These are phyloP conservation scores for Calonectria ilicicola DNA, from an alignment of 2,329 filamentous ascomycete species.

Conservation along the genomic window DNA sequence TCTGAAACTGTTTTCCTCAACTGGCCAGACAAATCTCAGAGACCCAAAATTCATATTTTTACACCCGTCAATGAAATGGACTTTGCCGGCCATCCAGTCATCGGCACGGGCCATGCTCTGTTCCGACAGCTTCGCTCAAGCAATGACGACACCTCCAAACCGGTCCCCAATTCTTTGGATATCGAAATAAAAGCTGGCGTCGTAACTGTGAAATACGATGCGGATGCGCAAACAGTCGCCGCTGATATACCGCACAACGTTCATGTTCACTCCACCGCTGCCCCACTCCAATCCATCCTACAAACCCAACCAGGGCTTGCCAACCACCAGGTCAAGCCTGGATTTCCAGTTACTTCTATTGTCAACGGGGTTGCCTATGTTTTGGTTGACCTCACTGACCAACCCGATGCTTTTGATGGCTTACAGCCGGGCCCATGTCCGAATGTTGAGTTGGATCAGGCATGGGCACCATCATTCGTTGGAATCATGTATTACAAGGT, in stretches of 20 bases:
- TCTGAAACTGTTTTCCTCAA: conserved; percentile 26
- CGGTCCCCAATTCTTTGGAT: neutral
- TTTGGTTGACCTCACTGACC: conserved; percentile 11
- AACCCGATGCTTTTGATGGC: conserved; percentile 9
- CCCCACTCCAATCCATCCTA: neutral
- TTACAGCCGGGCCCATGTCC: neutral
- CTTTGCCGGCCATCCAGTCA: conserved; percentile 29
- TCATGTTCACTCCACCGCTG: conserved; percentile 13
- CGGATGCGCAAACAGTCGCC: conserved; percentile 8
- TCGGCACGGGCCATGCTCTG: conserved; percentile 27
- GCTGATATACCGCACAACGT: conserved; percentile 28
- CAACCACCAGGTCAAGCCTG: neutral
- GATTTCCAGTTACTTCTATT: neutral
- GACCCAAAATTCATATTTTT: conserved; percentile 24
- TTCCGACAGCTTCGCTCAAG: conserved; percentile 13
- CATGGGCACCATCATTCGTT: conserved; percentile 18
- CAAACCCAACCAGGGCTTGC: conserved; percentile 13
- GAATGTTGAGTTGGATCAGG: conserved; percentile 1
- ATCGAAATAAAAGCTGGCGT: conserved; percentile 13
- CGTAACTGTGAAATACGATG: conserved; percentile 18
- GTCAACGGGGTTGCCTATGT: conserved; percentile 20
- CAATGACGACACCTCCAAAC: neutral
- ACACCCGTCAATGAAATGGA: conserved; percentile 32
- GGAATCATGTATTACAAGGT: conserved; percentile 25
- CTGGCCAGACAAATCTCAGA: neutral